Percentiles rank a stretch among this genome's conserved stretches.
Conservation (phyloP, 2,329 filamentous ascomycete species). For the Exophiala oligosperma region DNA sequence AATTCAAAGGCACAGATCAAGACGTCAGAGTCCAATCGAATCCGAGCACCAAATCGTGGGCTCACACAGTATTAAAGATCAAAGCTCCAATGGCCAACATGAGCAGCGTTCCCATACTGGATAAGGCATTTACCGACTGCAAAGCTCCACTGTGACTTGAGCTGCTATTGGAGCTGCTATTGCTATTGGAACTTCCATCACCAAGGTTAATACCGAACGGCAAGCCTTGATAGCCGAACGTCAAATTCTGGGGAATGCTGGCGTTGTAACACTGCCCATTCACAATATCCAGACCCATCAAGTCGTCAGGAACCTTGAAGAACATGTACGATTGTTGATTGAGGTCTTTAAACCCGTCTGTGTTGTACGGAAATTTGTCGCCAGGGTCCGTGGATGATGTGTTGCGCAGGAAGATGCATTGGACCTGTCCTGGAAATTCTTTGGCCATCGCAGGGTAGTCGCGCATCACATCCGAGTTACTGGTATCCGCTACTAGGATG, state of each 20-base stretch:
- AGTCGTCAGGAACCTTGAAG: constrained; percentile 70
- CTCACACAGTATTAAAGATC: constrained; percentile 7
- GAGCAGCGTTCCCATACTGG: constrained; percentile 5
- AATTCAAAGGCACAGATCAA: too few species aligned
- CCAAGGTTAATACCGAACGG: constrained; percentile 39
- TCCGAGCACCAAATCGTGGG: too few species aligned
- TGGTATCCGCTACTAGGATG: constrained; percentile 73
- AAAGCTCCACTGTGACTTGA: constrained; percentile 6
- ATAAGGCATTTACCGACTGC: neutral
- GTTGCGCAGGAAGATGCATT: constrained; percentile 77
- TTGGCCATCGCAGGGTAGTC: constrained; percentile 59
- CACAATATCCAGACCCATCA: constrained; percentile 64
- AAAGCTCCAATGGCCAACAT: constrained; percentile 8
- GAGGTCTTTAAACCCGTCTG: constrained; percentile 66
- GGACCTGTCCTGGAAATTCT: constrained; percentile 69
- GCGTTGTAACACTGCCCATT: constrained; percentile 68
- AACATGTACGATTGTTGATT: constrained; percentile 75
- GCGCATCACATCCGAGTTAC: constrained; percentile 75
- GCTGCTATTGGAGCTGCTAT: neutral
- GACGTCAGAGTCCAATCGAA: too few species aligned
- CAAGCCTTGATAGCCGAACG: constrained; percentile 65
- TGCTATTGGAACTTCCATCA: constrained; percentile 4
- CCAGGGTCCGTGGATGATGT: constrained; percentile 66
- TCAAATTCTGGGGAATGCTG: constrained; percentile 68
- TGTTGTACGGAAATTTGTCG: constrained; percentile 75